Evolutionary conservation across 805 yeast genomes (phyloP).

Genomic region (Metschnikowia cubensis): DNA sequence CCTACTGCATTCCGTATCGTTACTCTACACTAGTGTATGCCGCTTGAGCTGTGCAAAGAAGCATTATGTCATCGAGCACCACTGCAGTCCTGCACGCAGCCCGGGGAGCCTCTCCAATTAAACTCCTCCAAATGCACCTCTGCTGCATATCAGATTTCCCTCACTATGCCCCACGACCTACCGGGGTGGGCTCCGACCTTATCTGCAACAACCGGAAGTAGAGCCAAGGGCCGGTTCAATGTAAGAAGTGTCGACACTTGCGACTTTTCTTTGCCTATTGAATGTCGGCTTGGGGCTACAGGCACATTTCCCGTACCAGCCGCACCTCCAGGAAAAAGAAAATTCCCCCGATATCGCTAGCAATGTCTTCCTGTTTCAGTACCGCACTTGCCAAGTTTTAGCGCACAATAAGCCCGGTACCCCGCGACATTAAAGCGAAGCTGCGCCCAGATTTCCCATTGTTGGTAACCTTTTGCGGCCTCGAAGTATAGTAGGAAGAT

Average conservation of each 20-base stretch:
- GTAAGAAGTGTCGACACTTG: no score
- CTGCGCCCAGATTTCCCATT: background rate
- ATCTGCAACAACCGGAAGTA: no score
- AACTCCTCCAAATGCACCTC: background rate
- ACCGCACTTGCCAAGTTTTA: slow-evolving; percentile 2
- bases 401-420: background rate
- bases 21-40: background rate
- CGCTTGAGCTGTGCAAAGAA: background rate
- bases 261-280: no score
- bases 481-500: no score
- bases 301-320: background rate
- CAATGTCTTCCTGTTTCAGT: slow-evolving; percentile 1
- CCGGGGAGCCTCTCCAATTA: background rate
- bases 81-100: background rate
- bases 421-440: background rate
- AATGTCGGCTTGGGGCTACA: background rate
- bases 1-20: background rate
- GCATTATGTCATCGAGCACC: slow-evolving; percentile 1
- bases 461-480: no score
- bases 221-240: no score
- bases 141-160: background rate
- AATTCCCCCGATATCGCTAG: background rate
- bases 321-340: slow-evolving; percentile 3
- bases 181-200: no score
- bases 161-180: background rate